Conservation (phyloP, 139 green algal species). For the Picochlorum sp. region DNA sequence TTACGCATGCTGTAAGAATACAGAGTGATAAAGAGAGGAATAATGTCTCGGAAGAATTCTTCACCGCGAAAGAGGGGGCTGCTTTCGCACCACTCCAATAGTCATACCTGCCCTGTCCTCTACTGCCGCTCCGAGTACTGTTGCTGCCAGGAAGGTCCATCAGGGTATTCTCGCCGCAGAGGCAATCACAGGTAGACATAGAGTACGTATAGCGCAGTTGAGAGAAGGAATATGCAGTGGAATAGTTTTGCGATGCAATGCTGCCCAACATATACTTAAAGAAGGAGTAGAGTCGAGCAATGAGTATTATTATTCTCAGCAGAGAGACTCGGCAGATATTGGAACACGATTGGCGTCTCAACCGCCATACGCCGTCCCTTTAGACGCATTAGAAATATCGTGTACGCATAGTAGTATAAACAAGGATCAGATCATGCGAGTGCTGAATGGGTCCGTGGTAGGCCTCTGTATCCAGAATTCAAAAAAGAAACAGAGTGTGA, state of each 20-base stretch:
- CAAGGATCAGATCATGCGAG: slow-evolving; percentile 23
- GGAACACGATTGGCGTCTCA: not conserved
- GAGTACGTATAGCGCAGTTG: slow-evolving; percentile 17
- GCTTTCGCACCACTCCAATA: not conserved
- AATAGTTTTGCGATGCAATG: slow-evolving; percentile 46
- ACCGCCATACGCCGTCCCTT: slow-evolving; percentile 31
- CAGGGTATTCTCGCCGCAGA: too few species aligned
- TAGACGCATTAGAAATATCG: not conserved
- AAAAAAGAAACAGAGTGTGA: not conserved
- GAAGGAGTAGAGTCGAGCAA: not conserved
- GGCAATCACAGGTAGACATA: too few species aligned
- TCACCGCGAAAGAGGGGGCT: slow-evolving; percentile 29
- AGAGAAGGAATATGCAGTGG: slow-evolving; percentile 52
- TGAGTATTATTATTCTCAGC: not conserved
- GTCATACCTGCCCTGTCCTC: not conserved
- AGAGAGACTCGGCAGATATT: not conserved
- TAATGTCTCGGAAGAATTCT: slow-evolving; percentile 48
- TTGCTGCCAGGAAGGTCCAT: not conserved
- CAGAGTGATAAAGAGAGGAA: slow-evolving; percentile 27
- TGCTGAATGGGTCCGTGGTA: slow-evolving; percentile 62
- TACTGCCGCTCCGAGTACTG: not conserved
- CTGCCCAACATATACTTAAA: slow-evolving; percentile 7
- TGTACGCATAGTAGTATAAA: slow-evolving; percentile 31
- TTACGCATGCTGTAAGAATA: slow-evolving; percentile 49
- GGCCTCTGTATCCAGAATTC: slow-evolving; percentile 32